phyloP scores from a whole-genome alignment of 257 asterid species.

The Solanum ossicruentum region DNA sequence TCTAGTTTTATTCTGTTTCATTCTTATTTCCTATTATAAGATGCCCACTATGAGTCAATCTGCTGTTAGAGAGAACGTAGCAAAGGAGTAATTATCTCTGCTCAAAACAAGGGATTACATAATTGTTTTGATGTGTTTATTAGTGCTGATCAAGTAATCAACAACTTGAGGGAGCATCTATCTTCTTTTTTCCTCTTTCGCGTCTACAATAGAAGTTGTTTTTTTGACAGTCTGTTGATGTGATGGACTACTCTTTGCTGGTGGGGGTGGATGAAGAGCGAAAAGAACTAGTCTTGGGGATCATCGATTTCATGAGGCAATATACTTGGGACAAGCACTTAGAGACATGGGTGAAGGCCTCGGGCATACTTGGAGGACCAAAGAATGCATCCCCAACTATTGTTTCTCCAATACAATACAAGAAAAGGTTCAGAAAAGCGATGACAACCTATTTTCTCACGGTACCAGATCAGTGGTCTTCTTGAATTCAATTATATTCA shows the following conservation, averaged over 20 bases:
- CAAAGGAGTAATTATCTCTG: neutral
- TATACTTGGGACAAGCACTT: conserved; percentile 98
- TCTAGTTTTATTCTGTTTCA: neutral
- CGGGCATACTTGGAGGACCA: conserved; percentile 91
- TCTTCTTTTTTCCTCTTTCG: neutral
- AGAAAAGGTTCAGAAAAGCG: conserved; percentile 92
- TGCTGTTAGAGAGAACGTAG: neutral
- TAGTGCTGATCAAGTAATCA: neutral
- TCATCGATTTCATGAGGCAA: conserved; percentile 91
- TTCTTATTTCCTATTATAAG: neutral
- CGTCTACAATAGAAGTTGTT: neutral
- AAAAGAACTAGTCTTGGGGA: conserved; percentile 82
- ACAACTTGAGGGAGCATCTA: neutral
- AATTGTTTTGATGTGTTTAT: neutral
- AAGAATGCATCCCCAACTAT: conserved; percentile 87
- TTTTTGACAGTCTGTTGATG: conserved; percentile 63
- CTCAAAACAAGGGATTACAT: neutral
- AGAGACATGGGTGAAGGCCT: conserved; percentile 94
- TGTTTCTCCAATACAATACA: conserved; percentile 83
- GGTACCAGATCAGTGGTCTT: conserved; percentile 86
- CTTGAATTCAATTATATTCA: conserved; percentile 7
- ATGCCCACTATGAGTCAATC: neutral
- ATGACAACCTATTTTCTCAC: conserved; percentile 86
- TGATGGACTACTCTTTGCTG: conserved; percentile 91
- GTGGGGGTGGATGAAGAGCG: conserved; percentile 87